These are phyloP conservation scores for Colletotrichum falcatum DNA, from an alignment of 2,329 filamentous ascomycete species.

Conservation along the genomic window DNA sequence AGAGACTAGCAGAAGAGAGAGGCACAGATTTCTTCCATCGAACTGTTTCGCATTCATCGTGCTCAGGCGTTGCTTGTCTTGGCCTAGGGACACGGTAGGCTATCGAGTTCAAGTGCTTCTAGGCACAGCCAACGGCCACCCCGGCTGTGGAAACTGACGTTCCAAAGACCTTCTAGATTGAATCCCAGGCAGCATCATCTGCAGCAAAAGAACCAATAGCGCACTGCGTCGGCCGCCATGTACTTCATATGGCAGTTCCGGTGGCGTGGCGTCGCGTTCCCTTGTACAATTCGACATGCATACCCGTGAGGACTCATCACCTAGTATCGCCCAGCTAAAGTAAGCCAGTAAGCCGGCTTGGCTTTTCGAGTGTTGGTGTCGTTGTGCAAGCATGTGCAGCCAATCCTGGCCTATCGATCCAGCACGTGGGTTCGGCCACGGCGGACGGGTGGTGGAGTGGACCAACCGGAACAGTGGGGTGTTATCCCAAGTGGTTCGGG, in stretches of 20 bases:
- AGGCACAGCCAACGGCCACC: not conserved
- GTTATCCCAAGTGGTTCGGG: constrained; percentile 4
- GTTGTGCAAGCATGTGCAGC: constrained; percentile 6
- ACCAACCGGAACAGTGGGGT: constrained; percentile 20
- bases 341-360: not conserved
- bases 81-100: not conserved
- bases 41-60: not conserved
- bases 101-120: too few species aligned
- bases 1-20: too few species aligned
- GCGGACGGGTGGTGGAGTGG: constrained; percentile 14
- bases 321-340: constrained; percentile 22
- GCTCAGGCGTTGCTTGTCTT: not conserved
- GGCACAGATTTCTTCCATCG: not conserved
- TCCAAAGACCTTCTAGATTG: constrained; percentile 22
- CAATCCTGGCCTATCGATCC: constrained; percentile 34
- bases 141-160: not conserved
- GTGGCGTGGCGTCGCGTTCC: constrained; percentile 4
- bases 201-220: constrained; percentile 16
- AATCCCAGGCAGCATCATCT: not conserved
- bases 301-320: constrained; percentile 4
- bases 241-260: constrained; percentile 15
- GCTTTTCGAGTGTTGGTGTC: not conserved
- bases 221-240: not conserved
- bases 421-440: constrained; percentile 36
- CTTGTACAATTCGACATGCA: not conserved